Evolutionary conservation across 2,329 filamentous ascomycete genomes (phyloP).

Genomic region (Eutypella sp.): DNA sequence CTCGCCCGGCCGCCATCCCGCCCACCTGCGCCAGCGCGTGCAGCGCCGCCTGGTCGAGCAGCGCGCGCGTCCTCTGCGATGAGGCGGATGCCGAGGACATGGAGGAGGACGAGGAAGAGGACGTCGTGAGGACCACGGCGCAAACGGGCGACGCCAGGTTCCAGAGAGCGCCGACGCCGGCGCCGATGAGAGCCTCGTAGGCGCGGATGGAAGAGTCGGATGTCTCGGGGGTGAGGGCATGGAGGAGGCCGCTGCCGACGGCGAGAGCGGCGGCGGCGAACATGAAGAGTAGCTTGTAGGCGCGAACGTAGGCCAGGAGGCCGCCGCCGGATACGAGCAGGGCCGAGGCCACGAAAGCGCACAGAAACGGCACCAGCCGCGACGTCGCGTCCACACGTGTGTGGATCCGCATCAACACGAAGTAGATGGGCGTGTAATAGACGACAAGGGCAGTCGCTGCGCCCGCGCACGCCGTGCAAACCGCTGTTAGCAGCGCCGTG

Average conservation of each 20-base stretch:
- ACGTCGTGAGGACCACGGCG: too few relatives aligned
- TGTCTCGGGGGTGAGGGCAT: slow-evolving; percentile 18
- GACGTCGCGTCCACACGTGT: slow-evolving; percentile 35
- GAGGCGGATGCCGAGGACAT: too few relatives aligned
- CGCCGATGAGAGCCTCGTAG: slow-evolving; percentile 25
- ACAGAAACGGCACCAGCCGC: slow-evolving; percentile 31
- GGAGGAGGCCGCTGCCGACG: slow-evolving; percentile 22
- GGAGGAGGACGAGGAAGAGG: too few relatives aligned
- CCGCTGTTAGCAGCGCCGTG: slow-evolving; percentile 37
- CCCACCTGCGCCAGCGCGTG: slow-evolving; percentile 29
- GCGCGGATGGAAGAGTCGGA: slow-evolving; percentile 25
- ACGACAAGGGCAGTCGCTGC: slow-evolving; percentile 35
- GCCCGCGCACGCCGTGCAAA: slow-evolving; percentile 32
- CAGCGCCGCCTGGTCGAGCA: slow-evolving; percentile 23
- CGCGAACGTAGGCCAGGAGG: slow-evolving; percentile 31
- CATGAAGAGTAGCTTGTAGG: slow-evolving; percentile 32
- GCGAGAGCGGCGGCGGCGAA: slow-evolving; percentile 21
- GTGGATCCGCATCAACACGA: slow-evolving; percentile 44
- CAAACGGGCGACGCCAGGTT: slow-evolving; percentile 26
- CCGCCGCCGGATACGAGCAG: slow-evolving; percentile 48
- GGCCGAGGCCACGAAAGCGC: slow-evolving; percentile 48
- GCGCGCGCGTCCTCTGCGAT: slow-evolving; percentile 12
- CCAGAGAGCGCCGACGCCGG: slow-evolving; percentile 27
- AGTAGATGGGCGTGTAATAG: slow-evolving; percentile 52
- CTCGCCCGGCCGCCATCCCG: slow-evolving; percentile 19